Percentiles rank a stretch among this genome's conserved stretches.
phyloP scores from a whole-genome alignment of 2,329 filamentous ascomycete genomes.

The Xylariaceae sp. region DNA sequence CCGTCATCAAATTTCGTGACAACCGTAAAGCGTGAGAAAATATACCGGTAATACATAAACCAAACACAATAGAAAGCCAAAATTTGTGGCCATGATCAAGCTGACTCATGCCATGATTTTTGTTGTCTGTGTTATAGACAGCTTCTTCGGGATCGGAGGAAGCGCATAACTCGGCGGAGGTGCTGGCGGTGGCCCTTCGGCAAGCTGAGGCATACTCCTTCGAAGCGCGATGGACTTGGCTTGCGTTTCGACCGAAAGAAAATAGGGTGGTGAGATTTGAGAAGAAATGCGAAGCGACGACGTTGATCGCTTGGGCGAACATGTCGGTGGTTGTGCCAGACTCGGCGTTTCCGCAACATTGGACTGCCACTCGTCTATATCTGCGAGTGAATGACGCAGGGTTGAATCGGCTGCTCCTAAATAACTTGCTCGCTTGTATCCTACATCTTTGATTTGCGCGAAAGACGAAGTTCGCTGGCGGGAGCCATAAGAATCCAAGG shows the following conservation, averaged over 20 bases:
- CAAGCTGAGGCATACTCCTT: constrained; percentile 51
- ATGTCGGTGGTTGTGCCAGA: constrained; percentile 13
- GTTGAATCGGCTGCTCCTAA: constrained; percentile 12
- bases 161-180: constrained; percentile 56
- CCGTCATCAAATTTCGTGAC: too few species aligned
- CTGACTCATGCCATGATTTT: constrained; percentile 13
- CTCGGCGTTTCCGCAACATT: constrained; percentile 11
- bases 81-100: not conserved
- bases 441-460: constrained; percentile 7
- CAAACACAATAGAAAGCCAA: not conserved
- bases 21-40: too few species aligned
- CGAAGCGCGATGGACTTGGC: constrained; percentile 32
- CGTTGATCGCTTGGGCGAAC: constrained; percentile 25
- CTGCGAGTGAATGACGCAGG: constrained; percentile 14
- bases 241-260: constrained; percentile 11
- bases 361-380: constrained; percentile 12
- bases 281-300: constrained; percentile 19
- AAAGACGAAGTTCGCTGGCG: constrained; percentile 17
- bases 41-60: not conserved
- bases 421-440: constrained; percentile 18
- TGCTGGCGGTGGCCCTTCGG: constrained; percentile 49
- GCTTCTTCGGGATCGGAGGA: constrained; percentile 48
- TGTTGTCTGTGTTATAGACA: constrained; percentile 8
- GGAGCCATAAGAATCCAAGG: constrained; percentile 17
- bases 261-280: constrained; percentile 7